Evolutionary conservation across 169 alveolate species (phyloP), one percentile per base, ranked within the genome.

Genomic region (Babesia divergens): DNA sequence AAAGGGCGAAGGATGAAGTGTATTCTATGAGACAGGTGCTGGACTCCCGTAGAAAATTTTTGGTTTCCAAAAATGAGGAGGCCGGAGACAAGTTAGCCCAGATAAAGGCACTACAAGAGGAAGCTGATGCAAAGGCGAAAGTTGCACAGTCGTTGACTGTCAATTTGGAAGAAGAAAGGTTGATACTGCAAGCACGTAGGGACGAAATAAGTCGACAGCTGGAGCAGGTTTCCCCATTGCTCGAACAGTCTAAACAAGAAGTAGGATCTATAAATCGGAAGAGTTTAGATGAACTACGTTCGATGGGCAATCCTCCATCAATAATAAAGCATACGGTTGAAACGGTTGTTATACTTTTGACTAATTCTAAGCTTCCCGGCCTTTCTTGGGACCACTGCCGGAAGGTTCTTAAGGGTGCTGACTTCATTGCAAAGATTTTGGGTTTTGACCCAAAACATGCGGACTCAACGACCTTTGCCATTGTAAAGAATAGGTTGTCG

Each of bases 321-420:
- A 87, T 94, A 37, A 98, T 97, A 7, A 92, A 95, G 85, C 76
- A 93, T 56, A 96, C 98, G 5, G 81, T 97, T 75, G 99, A 97
- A 89, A 97, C 98, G 2, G 98, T 95, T 7, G 91, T 94, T 32
- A 90, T 92, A 38, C 80, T 95, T 43, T 86, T 95, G 29, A 92
- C 92, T 26, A 91, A 90, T 50, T 58, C 68, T 13, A 58, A 35
- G 0, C 6, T 7, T 14, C 8, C 68, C 38, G 90, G 92, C 29
- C 90, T 94, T 35, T 94, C 96, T 26, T 97, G 99, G 99, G 93
- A 90, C 35, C 98, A 94, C 69, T 95, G 95, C 35, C 89, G 95
- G 38, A 91, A 87, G 86, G 82, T 90, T 24, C 71, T 97, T 60
- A 91, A 94, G 60, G 90, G 93, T 55, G 89, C 92, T 44, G 97